A percentile compares a stretch with the other conserved stretches of the same genome.
Conservation (phyloP, 768 basidiomycete species). For the Coprinopsis strossmayeri region DNA sequence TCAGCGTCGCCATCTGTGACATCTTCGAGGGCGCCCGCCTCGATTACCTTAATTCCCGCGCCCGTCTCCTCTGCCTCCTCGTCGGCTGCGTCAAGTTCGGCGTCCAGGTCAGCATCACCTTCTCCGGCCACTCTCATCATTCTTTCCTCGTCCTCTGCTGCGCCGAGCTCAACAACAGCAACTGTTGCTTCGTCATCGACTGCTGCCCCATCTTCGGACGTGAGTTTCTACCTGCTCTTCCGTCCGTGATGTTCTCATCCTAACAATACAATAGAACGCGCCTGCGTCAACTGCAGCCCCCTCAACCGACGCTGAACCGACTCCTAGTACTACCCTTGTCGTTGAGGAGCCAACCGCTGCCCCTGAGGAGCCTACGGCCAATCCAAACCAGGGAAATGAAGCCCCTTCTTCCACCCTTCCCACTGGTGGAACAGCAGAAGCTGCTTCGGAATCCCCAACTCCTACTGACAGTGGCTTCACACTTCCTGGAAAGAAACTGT, state of each 20-base stretch:
- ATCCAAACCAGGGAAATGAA: conserved; percentile 4
- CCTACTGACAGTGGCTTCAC: conserved; percentile 40
- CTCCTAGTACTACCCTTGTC: conserved; percentile 6
- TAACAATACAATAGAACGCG: neutral
- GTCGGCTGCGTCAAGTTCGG: conserved; percentile 6
- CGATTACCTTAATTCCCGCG: neutral
- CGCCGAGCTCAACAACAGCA: conserved; percentile 6
- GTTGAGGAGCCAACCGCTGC: neutral
- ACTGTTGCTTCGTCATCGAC: conserved; percentile 8
- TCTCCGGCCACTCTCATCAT: neutral
- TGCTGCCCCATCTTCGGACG: too few relatives aligned
- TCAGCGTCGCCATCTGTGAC: conserved; percentile 3
- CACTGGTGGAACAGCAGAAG: conserved; percentile 21
- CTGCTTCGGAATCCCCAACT: conserved; percentile 25
- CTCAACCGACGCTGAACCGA: conserved; percentile 10
- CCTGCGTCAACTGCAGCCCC: conserved; percentile 8
- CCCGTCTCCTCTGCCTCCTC: conserved; percentile 5
- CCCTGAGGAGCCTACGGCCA: neutral
- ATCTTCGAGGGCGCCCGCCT: conserved; percentile 11
- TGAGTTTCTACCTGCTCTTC: neutral
- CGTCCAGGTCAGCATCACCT: conserved; percentile 8
- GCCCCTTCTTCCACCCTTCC: conserved; percentile 13
- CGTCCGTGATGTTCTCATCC: too few relatives aligned
- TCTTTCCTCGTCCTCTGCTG: neutral
- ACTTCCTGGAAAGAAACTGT: conserved; percentile 66